phyloP scores from a whole-genome alignment of 192 early-diverging fungal genomes.

The Coemansia sp. region DNA sequence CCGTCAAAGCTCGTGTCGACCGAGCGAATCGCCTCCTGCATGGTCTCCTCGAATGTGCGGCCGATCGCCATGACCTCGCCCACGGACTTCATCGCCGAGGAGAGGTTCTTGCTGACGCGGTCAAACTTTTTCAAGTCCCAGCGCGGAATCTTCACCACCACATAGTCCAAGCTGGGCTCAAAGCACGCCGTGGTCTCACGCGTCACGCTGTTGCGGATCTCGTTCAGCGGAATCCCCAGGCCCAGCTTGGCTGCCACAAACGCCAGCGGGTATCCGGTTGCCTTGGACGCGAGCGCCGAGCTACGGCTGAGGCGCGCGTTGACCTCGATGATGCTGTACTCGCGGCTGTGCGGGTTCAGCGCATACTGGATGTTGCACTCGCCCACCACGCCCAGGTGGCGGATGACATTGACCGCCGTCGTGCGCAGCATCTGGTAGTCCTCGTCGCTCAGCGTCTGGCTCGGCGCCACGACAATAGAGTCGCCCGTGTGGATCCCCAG shows the following conservation, averaged over 20 bases:
- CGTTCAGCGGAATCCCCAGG: constrained; percentile 88
- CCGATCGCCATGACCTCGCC: constrained; percentile 99
- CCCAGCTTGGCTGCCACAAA: constrained; percentile 99
- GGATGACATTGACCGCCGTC: constrained; percentile 95
- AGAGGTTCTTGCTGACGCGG: constrained; percentile 86
- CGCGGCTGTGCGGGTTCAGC: constrained; percentile 90
- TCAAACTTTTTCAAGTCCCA: constrained; percentile 98
- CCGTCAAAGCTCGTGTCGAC: constrained; percentile 88
- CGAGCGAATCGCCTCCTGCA: constrained; percentile 95
- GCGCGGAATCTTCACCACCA: constrained; percentile 82
- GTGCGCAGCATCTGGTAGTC: constrained; percentile 99
- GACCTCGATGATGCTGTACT: constrained; percentile 99
- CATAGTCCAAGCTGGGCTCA: constrained; percentile 95
- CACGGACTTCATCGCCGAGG: constrained; percentile 95
- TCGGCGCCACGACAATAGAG: constrained; percentile 97
- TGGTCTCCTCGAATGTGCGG: constrained; percentile 96
- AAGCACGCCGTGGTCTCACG: constrained; percentile 97
- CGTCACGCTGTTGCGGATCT: constrained; percentile 95
- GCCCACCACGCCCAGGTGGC: constrained; percentile 97
- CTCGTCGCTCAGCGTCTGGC: constrained; percentile 95
- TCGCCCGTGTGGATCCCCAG: constrained; percentile 99
- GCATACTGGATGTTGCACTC: constrained; percentile 99
- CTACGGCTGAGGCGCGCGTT: constrained; percentile 94
- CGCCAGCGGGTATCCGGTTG: constrained; percentile 97
- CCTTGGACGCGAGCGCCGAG: constrained; percentile 95